Percentiles rank a stretch among this genome's conserved stretches.
Evolutionary conservation across 148 eudicot genomes (phyloP).

Genomic region (Chenopodium album): DNA sequence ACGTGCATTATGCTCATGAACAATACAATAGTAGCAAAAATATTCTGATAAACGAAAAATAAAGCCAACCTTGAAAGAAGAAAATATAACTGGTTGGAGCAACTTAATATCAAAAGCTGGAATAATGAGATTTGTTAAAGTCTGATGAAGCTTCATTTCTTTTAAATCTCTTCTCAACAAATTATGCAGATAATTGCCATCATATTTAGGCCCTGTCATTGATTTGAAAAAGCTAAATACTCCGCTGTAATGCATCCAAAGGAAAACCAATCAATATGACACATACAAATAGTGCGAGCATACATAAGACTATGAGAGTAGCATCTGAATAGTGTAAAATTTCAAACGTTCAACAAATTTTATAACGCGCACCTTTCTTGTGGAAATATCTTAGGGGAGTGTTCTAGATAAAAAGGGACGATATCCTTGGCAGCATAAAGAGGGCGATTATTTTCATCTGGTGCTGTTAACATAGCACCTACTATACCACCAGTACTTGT

Average conservation of each 20-base stretch:
- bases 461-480: conserved; percentile 34
- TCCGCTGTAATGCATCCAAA: conserved; percentile 8
- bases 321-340: no score
- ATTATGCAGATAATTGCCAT: conserved; percentile 33
- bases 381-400: conserved; percentile 38
- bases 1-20: no score
- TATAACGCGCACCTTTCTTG: conserved; percentile 9
- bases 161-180: background rate
- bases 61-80: conserved; percentile 33
- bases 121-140: conserved; percentile 35
- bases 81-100: conserved; percentile 38
- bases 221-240: conserved; percentile 13
- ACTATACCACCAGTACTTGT: conserved; percentile 41
- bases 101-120: conserved; percentile 37
- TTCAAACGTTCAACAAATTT: no score
- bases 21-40: no score
- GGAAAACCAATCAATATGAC: background rate
- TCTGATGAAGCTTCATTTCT: conserved; percentile 27
- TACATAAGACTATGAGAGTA: no score
- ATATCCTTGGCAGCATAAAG: conserved; percentile 36
- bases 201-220: conserved; percentile 33
- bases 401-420: conserved; percentile 23
- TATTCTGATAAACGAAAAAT: no score
- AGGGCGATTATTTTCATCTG: conserved; percentile 31
- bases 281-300: no score